Base-by-base conservation (phyloP, 352 stramenopile species). In the Phytophthora hybrid region DNA sequence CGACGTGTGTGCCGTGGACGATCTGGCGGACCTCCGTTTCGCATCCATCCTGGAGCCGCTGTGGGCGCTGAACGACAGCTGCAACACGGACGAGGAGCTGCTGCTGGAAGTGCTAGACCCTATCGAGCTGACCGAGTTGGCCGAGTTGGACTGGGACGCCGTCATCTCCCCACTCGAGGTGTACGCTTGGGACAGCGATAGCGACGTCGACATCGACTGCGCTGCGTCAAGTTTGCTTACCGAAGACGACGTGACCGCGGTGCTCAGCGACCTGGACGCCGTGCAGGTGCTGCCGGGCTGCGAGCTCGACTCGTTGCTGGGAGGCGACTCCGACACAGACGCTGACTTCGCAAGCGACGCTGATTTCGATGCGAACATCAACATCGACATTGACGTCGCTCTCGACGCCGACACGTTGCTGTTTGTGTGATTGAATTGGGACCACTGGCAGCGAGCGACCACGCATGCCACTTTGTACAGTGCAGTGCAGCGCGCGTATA, bases 71-170 rank as follows among this genome's bases (percentile, higher is more conserved):
- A 47, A 37, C 21, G 37, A 47, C 51, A 18, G 31, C 34, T n/a
- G 19, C 54, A 46, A 8, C 44, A 18, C 51, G 10, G 47, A 77
- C 29, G 71, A 66, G 4, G 14, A 53, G 54, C 47, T 64, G 54
- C 37, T 67, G 26, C 44, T 77, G 5, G 59, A 67, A 1, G 37
- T 37, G 4, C 47, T 77, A 0, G 54, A 74, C 60, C 44, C 9
- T 16, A 26, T 77, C 51, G 70, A 77, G 13, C 23, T 76, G 65
- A 13, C 32, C 29, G 34, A 55, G 34, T 52, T 73, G 70, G 1
- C 26, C 21, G 63, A 62, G 39, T 65, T 77, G 26, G 65, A 74
- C 47, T 77, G 65, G 71, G 54, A 73, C 26, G 54, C 46, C 3
- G 37, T 21, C n/a, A 32, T 18, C 29, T 67, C 47, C 14, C 29